Conservation (phyloP, 805 yeast species). For the Candida mattraensis region DNA sequence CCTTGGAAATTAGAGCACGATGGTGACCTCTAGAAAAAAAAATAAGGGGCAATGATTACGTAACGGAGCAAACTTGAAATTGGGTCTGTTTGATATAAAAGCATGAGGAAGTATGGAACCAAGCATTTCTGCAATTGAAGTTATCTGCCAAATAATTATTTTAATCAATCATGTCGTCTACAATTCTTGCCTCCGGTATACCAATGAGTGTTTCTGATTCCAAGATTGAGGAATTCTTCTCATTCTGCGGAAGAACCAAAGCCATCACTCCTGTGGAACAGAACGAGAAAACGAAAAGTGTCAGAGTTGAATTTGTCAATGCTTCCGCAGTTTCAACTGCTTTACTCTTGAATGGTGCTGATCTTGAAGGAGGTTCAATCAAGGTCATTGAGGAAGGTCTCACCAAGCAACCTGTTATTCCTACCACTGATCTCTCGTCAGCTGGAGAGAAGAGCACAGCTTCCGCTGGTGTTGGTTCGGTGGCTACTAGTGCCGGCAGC, state of each 20-base stretch:
- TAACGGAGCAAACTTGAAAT: too few relatives aligned
- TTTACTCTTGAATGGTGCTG: conserved; percentile 68
- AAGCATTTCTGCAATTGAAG: not conserved
- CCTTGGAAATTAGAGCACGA: too few relatives aligned
- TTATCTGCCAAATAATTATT: not conserved
- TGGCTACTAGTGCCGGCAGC: conserved; percentile 3
- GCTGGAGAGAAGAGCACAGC: too few relatives aligned
- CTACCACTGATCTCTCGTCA: too few relatives aligned
- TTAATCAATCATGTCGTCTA: conserved; percentile 25
- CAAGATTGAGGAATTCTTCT: conserved; percentile 64
- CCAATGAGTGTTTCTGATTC: conserved; percentile 48
- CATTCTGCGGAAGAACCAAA: conserved; percentile 66
- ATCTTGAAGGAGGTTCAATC: conserved; percentile 59
- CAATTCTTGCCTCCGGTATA: conserved; percentile 57
- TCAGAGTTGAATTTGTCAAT: conserved; percentile 53
- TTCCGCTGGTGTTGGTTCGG: too few relatives aligned
- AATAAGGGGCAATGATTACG: too few relatives aligned
- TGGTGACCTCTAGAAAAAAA: too few relatives aligned
- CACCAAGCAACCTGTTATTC: conserved; percentile 24
- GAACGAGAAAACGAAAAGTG: conserved; percentile 37
- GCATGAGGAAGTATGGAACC: too few relatives aligned
- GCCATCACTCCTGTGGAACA: conserved; percentile 34
- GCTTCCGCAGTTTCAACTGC: conserved; percentile 71
- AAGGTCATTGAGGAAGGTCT: conserved; percentile 39
- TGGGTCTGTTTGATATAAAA: too few relatives aligned